Percentiles rank a stretch among this genome's conserved stretches.
Evolutionary conservation across 2,329 filamentous ascomycete species (phyloP).

Genomic region (Amylocarpus encephaloides): DNA sequence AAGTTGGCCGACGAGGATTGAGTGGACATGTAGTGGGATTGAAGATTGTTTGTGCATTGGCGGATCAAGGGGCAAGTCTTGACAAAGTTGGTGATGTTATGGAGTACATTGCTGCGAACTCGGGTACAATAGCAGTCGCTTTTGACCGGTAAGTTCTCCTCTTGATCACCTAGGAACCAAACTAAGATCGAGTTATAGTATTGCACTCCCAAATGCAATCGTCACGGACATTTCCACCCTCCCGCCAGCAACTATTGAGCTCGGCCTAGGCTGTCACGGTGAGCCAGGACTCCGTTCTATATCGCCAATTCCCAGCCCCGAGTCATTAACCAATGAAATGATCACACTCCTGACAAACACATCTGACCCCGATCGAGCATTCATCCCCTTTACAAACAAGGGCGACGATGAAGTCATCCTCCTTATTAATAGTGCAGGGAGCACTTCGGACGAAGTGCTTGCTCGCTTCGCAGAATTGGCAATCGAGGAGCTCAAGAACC

Average conservation of each 20-base stretch:
- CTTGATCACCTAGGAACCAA: neutral
- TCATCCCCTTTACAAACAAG: constrained; percentile 20
- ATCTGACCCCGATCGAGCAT: constrained; percentile 19
- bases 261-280: constrained; percentile 46
- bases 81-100: constrained; percentile 23
- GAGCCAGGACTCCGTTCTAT: constrained; percentile 36
- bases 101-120: constrained; percentile 21
- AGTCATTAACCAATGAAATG: constrained; percentile 21
- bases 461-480: constrained; percentile 25
- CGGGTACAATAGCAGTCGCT: constrained; percentile 45
- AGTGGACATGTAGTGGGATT: constrained; percentile 44
- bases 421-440: constrained; percentile 22
- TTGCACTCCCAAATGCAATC: constrained; percentile 24
- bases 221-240: constrained; percentile 23
- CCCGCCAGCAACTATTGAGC: constrained; percentile 30
- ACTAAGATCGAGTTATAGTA: constrained; percentile 11
- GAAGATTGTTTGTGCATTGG: constrained; percentile 33
- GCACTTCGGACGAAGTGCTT: constrained; percentile 25
- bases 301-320: constrained; percentile 20
- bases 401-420: constrained; percentile 20
- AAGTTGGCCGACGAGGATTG: constrained; percentile 42
- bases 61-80: constrained; percentile 19
- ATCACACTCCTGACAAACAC: constrained; percentile 20
- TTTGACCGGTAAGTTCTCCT: constrained; percentile 39
- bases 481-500: constrained; percentile 19